Base-by-base conservation (phyloP, 805 yeast genomes). In the Tetrapisispora nanseiensis region DNA sequence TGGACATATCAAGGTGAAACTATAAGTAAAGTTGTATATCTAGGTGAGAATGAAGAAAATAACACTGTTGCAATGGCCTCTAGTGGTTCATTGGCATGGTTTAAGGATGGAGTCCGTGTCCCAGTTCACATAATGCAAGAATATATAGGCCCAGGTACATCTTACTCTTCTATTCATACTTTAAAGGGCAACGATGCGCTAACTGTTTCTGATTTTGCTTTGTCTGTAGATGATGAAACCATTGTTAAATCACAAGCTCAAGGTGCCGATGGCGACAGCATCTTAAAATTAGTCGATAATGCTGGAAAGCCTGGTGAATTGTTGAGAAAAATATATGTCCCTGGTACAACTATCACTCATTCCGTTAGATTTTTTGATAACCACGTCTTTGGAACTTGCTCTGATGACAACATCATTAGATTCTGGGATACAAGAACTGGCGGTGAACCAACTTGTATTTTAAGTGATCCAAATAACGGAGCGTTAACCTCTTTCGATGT, bases 41-140 rank as follows among this genome's bases (percentile, higher is more conserved):
- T 57, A 30, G 56, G 57, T 26, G 49, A 47, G 21, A 80, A 76
- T 42, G 57, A 48, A 24, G 59, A 52, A 20, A 69, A 71, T 30
- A 63, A 64, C 12, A 46, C 52, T 9, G 47, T 60, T 37, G 59
- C 54, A 11, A 56, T 60, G 62, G 50, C 63, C 4, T 40, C 54
- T 10, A 58, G 49, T 41, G 65, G 63, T 12, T 59, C 65, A 12
- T 40, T 60, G 19, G 65, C 62, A 15, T 60, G 65, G 65, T 59
- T 59, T 39, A 49, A 51, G 20, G 59, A 56, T 19, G 60, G 52
- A 7, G 47, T 52, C 41, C 55, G 54, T 42, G 59, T 52, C 6
- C 65, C 65, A 3, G 53, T 57, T 11, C 59, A 55, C 39, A 54
- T 58, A 20, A 54, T 59, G 46, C 60, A 54, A 42, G 63, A 57